These are phyloP conservation scores for Phytopythium ostracodes DNA, from an alignment of 352 stramenopile genomes.

Conservation along the genomic window DNA sequence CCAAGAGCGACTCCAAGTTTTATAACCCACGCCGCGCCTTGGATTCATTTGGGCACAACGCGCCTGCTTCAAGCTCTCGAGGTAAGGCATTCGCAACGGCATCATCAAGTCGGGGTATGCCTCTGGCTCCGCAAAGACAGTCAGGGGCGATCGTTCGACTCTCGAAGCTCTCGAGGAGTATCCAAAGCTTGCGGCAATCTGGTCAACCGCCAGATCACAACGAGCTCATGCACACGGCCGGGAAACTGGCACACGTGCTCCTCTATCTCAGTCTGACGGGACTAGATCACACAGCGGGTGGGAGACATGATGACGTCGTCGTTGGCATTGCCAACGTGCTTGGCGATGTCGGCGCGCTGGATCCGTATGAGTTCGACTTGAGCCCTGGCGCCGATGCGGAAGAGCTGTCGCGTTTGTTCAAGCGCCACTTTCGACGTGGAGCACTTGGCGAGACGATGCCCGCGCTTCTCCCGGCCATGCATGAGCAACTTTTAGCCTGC, in stretches of 20 bases:
- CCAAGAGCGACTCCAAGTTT: slow-evolving; percentile 45
- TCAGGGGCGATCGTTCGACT: slow-evolving; percentile 20
- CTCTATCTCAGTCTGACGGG: slow-evolving; percentile 41
- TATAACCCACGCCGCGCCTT: slow-evolving; percentile 25
- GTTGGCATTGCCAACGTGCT: slow-evolving; percentile 53
- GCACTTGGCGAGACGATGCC: slow-evolving; percentile 48
- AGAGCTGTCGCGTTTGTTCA: slow-evolving; percentile 51
- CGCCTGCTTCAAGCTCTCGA: not conserved
- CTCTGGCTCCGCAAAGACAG: not conserved
- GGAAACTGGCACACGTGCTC: slow-evolving; percentile 49
- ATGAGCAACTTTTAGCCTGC: slow-evolving; percentile 54
- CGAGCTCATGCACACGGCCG: slow-evolving; percentile 13
- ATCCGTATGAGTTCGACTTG: slow-evolving; percentile 57
- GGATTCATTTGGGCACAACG: not conserved
- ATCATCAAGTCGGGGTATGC: not conserved
- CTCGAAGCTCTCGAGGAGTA: slow-evolving; percentile 22
- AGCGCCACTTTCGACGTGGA: slow-evolving; percentile 49
- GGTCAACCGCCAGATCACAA: slow-evolving; percentile 7
- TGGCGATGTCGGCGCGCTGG: slow-evolving; percentile 59
- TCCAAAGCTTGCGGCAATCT: slow-evolving; percentile 21
- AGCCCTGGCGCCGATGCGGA: slow-evolving; percentile 41
- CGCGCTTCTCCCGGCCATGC: slow-evolving; percentile 44
- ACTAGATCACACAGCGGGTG: slow-evolving; percentile 10
- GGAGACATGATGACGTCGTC: slow-evolving; percentile 9
- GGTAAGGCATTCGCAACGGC: not conserved